Evolutionary conservation across 768 basidiomycete species (phyloP).

Genomic region (Suillus placidus): DNA sequence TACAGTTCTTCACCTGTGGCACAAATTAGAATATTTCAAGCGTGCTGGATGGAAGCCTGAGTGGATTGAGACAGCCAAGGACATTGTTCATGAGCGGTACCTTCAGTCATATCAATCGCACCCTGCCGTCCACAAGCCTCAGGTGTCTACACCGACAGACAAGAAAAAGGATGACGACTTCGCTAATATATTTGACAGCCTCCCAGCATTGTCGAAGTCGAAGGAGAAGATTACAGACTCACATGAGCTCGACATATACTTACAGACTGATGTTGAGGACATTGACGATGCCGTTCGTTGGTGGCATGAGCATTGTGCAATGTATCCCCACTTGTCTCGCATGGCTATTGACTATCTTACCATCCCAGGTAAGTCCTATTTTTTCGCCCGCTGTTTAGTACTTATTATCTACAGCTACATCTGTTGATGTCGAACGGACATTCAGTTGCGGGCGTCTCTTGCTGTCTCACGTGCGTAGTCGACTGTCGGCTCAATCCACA

Average conservation of each 20-base stretch:
- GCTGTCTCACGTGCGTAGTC: conserved; percentile 30
- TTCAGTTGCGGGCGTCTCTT: conserved; percentile 32
- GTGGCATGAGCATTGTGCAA: conserved; percentile 21
- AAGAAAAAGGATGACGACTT: not conserved
- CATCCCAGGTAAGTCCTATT: conserved; percentile 11
- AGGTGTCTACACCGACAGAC: not conserved
- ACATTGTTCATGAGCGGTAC: no score
- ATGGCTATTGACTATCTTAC: conserved; percentile 33
- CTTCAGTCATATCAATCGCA: no score
- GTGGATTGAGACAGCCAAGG: conserved; percentile 29
- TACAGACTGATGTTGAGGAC: conserved; percentile 8
- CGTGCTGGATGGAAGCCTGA: conserved; percentile 26
- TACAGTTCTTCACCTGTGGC: conserved; percentile 32
- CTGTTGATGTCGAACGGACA: conserved; percentile 32
- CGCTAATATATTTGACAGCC: conserved; percentile 35
- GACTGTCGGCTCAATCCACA: conserved; percentile 27
- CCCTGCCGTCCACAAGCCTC: no score
- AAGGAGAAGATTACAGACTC: no score
- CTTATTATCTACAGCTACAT: conserved; percentile 30
- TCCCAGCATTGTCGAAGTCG: conserved; percentile 22
- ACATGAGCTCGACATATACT: conserved; percentile 10
- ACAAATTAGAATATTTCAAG: conserved; percentile 35
- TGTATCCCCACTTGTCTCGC: conserved; percentile 26
- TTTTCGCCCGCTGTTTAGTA: not conserved
- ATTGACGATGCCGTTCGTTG: conserved; percentile 18